Conservation (phyloP, 1,139 yeast species). For the Protomyces inouyei region DNA sequence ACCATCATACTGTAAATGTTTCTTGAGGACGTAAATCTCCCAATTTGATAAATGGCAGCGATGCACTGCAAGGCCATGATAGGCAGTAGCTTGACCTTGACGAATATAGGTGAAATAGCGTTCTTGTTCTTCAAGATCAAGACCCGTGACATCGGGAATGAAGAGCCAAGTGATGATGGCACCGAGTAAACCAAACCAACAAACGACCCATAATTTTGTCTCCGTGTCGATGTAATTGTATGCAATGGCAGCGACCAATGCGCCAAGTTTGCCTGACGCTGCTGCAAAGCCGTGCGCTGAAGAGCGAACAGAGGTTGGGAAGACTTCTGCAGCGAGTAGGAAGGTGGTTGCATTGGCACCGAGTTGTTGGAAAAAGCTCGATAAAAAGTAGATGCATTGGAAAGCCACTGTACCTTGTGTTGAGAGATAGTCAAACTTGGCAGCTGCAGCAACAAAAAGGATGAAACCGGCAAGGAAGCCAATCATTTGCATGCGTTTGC, state of each 20-base stretch:
- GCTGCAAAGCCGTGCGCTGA: constrained; percentile 56
- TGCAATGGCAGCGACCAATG: constrained; percentile 48
- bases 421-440: constrained; percentile 51
- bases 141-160: constrained; percentile 42
- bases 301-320: constrained; percentile 56
- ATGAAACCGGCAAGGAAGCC: constrained; percentile 58
- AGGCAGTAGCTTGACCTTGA: constrained; percentile 40
- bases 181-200: constrained; percentile 43
- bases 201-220: constrained; percentile 41
- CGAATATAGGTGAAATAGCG: constrained; percentile 40
- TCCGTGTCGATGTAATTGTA: constrained; percentile 40
- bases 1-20: constrained; percentile 40
- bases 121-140: constrained; percentile 42
- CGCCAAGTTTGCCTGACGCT: constrained; percentile 54
- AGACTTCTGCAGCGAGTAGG: constrained; percentile 52
- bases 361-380: constrained; percentile 64
- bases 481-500: constrained; percentile 56
- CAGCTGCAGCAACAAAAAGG: constrained; percentile 58
- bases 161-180: constrained; percentile 39
- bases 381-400: constrained; percentile 59
- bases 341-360: constrained; percentile 58
- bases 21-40: constrained; percentile 40
- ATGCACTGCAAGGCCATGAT: constrained; percentile 43
- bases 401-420: constrained; percentile 49
- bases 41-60: constrained; percentile 40